Conservation (phyloP, 352 stramenopile genomes). For the Globisporangium mamillatum region DNA sequence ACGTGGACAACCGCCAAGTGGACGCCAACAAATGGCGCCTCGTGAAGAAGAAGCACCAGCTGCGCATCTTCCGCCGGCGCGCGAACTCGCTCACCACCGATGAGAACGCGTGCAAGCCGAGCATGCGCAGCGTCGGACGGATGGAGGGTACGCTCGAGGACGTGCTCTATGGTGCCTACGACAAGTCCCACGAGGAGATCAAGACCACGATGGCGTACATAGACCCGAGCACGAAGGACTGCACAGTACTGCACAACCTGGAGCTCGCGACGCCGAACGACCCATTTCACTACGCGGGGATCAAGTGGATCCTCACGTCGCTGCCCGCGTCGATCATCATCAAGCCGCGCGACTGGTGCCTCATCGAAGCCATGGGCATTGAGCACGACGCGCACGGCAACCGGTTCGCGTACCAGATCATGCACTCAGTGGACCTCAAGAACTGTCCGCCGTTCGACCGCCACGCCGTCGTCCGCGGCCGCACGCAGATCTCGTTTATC, state of each 20-base stretch:
- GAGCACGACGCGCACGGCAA: constrained; percentile 24
- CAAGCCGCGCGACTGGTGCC: constrained; percentile 25
- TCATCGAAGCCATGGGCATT: constrained; percentile 44
- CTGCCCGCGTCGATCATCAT: constrained; percentile 22
- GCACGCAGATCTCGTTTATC: constrained; percentile 26
- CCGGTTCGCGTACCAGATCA: constrained; percentile 37
- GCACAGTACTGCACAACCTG: constrained; percentile 35
- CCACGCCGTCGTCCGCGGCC: constrained; percentile 26
- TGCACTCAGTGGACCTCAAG: constrained; percentile 41
- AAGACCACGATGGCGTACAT: constrained; percentile 34
- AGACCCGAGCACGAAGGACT: constrained; percentile 29
- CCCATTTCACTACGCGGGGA: constrained; percentile 41
- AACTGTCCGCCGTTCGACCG: constrained; percentile 35
- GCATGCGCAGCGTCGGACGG: constrained; percentile 34
- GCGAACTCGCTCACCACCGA: not conserved
- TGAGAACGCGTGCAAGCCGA: constrained; percentile 10
- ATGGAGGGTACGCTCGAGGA: constrained; percentile 49
- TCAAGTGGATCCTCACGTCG: constrained; percentile 51
- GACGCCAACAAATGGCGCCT: constrained; percentile 44
- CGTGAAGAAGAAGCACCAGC: constrained; percentile 28
- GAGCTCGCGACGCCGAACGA: constrained; percentile 33
- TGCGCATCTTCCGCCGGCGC: constrained; percentile 40
- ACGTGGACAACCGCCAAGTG: constrained; percentile 28
- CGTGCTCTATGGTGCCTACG: constrained; percentile 43
- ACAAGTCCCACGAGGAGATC: constrained; percentile 31